Conservation (phyloP, 2,329 filamentous ascomycete species). For the Trichoderma lentiforme region DNA sequence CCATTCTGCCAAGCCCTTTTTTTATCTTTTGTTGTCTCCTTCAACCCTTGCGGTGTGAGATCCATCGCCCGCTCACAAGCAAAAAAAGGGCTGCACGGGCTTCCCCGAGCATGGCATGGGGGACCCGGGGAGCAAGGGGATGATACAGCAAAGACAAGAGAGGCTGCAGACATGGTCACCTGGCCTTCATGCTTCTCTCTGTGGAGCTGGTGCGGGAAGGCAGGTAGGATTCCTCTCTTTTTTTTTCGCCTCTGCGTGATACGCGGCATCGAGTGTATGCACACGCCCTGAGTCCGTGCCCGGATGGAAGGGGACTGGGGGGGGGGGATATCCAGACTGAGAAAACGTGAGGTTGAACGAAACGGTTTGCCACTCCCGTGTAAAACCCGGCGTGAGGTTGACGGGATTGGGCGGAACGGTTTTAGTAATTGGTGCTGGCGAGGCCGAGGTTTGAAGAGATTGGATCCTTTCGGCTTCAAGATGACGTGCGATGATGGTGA, state of each 20-base stretch:
- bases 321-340: not conserved
- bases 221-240: not conserved
- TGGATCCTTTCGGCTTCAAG: not conserved
- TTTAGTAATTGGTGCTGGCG: not conserved
- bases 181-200: slow-evolving; percentile 5
- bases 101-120: not conserved
- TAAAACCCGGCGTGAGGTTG: not conserved
- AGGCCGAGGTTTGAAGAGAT: not conserved
- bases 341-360: not conserved
- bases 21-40: not conserved
- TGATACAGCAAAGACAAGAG: not conserved
- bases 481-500: not conserved
- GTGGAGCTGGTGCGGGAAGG: slow-evolving; percentile 4
- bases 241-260: not conserved
- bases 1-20: not conserved
- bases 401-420: not conserved
- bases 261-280: slow-evolving; percentile 6
- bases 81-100: not conserved
- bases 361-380: slow-evolving; percentile 1
- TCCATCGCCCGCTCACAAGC: not conserved
- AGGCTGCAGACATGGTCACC: slow-evolving; percentile 5
- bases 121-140: not conserved
- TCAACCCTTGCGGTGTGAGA: slow-evolving; percentile 9
- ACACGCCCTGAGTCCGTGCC: slow-evolving; percentile 10
- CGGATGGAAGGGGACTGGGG: not conserved